phyloP scores from a whole-genome alignment of 345 rosid species.

The Hypericum androsaemum region DNA sequence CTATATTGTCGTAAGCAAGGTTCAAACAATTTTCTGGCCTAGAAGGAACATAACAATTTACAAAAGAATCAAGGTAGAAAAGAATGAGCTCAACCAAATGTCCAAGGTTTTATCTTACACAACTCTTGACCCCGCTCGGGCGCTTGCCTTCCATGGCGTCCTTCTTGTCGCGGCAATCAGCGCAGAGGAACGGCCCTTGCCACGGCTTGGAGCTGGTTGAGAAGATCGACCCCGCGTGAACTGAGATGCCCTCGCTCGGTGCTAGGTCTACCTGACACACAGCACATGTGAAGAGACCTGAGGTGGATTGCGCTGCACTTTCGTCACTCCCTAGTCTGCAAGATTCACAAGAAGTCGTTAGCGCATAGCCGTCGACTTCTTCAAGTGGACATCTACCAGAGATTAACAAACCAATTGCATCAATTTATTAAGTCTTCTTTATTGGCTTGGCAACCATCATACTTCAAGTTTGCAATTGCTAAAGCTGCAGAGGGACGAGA shows the following conservation, averaged over 20 bases:
- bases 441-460: neutral
- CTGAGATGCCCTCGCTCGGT: conserved; percentile 70
- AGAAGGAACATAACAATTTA: no score
- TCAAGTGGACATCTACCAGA: no score
- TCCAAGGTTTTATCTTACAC: no score
- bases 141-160: conserved; percentile 97
- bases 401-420: no score
- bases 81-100: no score
- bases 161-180: conserved; percentile 66
- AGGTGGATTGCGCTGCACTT: conserved; percentile 27
- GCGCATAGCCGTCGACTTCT: no score
- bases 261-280: conserved; percentile 77
- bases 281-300: conserved; percentile 62
- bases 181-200: conserved; percentile 90
- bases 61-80: no score
- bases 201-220: conserved; percentile 65
- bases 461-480: no score
- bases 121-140: conserved; percentile 36
- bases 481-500: neutral
- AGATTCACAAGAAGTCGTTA: neutral
- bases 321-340: conserved; percentile 62
- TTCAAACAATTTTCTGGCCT: no score
- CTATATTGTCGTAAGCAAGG: no score
- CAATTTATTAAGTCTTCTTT: neutral
- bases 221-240: conserved; percentile 71